Evolutionary conservation across 768 basidiomycete genomes (phyloP), one percentile per base, ranked within the genome.

Genomic region (Leucocoprinus leucothites): DNA sequence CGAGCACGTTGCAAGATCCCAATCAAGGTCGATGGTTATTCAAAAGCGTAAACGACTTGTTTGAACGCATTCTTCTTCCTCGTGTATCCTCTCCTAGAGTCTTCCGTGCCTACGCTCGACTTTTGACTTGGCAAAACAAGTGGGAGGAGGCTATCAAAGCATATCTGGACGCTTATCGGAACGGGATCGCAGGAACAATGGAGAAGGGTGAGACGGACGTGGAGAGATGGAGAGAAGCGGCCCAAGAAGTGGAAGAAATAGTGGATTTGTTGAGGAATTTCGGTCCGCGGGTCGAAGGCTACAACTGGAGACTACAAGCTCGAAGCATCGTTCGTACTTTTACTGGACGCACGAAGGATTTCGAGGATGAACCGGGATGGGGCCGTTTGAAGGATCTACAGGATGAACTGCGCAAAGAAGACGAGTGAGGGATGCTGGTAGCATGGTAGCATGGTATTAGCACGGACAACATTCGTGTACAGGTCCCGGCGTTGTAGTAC

Each of bases 331-430:
- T 98, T 57, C 77, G 95, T 71, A 89, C 86, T 49, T 98, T 98
- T 70, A 80, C 91, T 71, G 95, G 90, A 6, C 77, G 91, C 57
- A 92, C 91, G 57, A 86, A 77, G 69, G 91, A 85, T 36, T 98
- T 94, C 60, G 90, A 88, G 68, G 94, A 94, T 49, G 91, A 97
- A 67, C 80, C 85, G 3, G 94, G 93, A 73, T 98, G 90, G 87
- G 67, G 74, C 24, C 74, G 76, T 58, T 73, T 98, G 64, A 74
- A 76, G 63, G 81, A 77, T 57, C 67, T 94, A 62, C 74, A 84
- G 63, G 84, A 86, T 40, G 89, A 91, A 48, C 62, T 90, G 58
- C 79, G 79, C 61, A 76, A 74, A 44, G 71, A 66, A 42, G 58
- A 61, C 16, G 38, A 38, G 9, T 38, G 16, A n/a, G 14, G 16